Base-by-base conservation (phyloP, 1,139 yeast genomes). In the Ogataea hybrid region DNA sequence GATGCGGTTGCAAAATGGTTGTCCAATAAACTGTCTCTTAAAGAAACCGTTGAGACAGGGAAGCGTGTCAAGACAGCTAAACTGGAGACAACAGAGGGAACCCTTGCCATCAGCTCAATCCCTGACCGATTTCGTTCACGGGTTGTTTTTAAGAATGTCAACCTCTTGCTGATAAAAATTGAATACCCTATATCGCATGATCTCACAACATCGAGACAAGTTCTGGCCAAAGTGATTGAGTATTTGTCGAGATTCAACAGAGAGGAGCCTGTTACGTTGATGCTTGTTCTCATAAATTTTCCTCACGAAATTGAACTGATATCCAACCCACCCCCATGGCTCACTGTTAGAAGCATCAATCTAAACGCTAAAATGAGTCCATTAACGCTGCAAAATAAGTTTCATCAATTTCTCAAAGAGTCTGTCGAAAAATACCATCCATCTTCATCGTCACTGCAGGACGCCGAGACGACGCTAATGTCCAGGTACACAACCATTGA, bases 1-100 rank as follows among this genome's bases (percentile, higher is more conserved):
- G 52, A 61, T 8, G 55, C 67, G 5, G 68, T 65, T 46, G 69
- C 78, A 2, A 69, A 66, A 48, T 75, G 81, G 81, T 59, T 75
- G 32, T 63, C 64, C 28, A 65, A 65, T 3, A 73, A 73, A 50
- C 57, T 75, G 14, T 52, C 56, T 8, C 56, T 75, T 30, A 56
- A 35, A 6, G 28, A 39, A 59, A 8, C 56, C 50, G 44, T 49
- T 27, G 57, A 62, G 12, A 65, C 62, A 33, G 61, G 60, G 25
- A 32, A 39, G 6, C 53, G 59, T n/a, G 55, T 52, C 36, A 14
- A 40, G 14, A 15, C 15, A 3, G 42, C 35, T 18, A 30, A 11
- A 8, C 11, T 44, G 2, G 45, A 51, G 25, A 53, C 61, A 11
- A 65, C 62, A 33, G 59, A 59, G 28, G 34, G 41, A 3, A 50